phyloP scores from a whole-genome alignment of 768 basidiomycete genomes.

The Sistotremastrum niveocremeum region DNA sequence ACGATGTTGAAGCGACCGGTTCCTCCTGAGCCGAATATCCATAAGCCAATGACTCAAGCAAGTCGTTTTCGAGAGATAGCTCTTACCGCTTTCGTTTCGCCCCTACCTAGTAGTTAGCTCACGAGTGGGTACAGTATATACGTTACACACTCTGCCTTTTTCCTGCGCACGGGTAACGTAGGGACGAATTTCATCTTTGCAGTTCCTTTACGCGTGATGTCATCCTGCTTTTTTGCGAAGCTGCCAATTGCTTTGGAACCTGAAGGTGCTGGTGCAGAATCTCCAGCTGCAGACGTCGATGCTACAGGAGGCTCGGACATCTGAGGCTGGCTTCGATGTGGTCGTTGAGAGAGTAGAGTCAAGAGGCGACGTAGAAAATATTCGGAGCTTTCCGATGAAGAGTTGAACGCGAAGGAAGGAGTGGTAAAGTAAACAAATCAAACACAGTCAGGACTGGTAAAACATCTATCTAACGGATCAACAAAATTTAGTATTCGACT shows the following conservation, averaged over 20 bases:
- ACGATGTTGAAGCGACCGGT: conserved; percentile 19
- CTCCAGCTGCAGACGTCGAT: too few relatives aligned
- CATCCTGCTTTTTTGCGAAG: conserved; percentile 53
- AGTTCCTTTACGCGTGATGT: conserved; percentile 61
- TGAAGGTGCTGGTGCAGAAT: too few relatives aligned
- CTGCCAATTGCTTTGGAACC: conserved; percentile 56
- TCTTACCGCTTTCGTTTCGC: conserved; percentile 2
- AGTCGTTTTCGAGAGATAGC: not conserved
- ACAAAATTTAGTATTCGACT: too few relatives aligned
- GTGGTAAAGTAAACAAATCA: too few relatives aligned
- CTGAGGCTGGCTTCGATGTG: too few relatives aligned
- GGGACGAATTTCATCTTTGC: conserved; percentile 75
- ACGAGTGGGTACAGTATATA: conserved; percentile 4
- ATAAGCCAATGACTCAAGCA: not conserved
- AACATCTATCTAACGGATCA: too few relatives aligned
- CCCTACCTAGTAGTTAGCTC: not conserved
- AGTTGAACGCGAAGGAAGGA: too few relatives aligned
- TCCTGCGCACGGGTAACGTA: conserved; percentile 58
- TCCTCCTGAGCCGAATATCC: conserved; percentile 15
- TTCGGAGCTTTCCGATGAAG: too few relatives aligned
- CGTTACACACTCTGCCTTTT: conserved; percentile 53
- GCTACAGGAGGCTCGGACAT: too few relatives aligned
- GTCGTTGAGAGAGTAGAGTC: too few relatives aligned
- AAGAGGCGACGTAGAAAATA: too few relatives aligned
- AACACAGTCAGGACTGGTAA: too few relatives aligned